phyloP scores from a whole-genome alignment of 768 basidiomycete species.

The Suillus subaureus region DNA sequence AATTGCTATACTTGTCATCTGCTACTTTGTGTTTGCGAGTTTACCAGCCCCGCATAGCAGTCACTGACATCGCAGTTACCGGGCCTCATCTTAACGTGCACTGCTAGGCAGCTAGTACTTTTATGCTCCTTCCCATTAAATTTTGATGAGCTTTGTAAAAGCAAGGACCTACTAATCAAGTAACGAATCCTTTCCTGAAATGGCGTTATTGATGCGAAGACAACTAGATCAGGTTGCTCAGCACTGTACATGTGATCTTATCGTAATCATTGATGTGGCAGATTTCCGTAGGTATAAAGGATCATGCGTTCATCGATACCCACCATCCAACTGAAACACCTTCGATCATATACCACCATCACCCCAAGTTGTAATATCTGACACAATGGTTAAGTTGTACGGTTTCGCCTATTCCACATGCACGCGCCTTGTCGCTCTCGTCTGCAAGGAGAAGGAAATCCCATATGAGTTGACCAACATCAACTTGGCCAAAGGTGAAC shows the following conservation, averaged over 20 bases:
- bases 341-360: too few relatives aligned
- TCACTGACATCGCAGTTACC: background rate
- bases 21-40: background rate
- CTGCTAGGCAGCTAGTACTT: background rate
- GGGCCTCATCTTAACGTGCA: background rate
- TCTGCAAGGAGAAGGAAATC: conserved; percentile 58
- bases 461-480: conserved; percentile 53
- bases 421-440: conserved; percentile 51
- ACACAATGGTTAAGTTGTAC: conserved; percentile 38
- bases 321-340: too few relatives aligned
- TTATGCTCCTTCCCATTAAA: background rate
- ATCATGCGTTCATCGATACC: background rate
- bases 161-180: background rate
- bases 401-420: conserved; percentile 43
- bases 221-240: background rate
- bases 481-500: conserved; percentile 44
- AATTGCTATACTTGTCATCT: background rate
- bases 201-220: background rate
- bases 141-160: background rate
- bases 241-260: background rate
- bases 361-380: too few relatives aligned
- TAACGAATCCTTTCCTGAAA: background rate
- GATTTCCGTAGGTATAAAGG: background rate
- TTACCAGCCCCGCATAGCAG: too few relatives aligned
- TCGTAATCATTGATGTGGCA: background rate